Evolutionary conservation across 1,139 yeast species (phyloP).

Genomic region (Magnusiomyces fungicola): DNA sequence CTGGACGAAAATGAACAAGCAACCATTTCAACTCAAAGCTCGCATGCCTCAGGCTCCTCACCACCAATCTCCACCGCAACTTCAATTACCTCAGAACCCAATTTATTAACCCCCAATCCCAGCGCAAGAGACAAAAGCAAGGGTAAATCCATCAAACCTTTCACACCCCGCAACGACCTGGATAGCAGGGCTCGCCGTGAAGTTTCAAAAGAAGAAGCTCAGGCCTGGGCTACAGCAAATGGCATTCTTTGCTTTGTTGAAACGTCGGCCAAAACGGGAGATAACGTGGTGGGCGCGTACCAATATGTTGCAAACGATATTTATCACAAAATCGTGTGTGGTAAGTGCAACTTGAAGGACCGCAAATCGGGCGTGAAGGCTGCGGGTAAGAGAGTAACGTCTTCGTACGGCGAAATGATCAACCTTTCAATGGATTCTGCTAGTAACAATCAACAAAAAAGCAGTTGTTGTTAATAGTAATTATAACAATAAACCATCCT

Average conservation of each 20-base stretch:
- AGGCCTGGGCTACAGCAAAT: slow-evolving; percentile 71
- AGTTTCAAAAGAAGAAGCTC: slow-evolving; percentile 73
- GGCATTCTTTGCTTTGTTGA: slow-evolving; percentile 87
- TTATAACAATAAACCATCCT: background rate
- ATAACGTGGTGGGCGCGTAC: slow-evolving; percentile 84
- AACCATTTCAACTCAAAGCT: background rate
- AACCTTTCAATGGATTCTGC: slow-evolving; percentile 21
- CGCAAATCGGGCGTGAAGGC: slow-evolving; percentile 27
- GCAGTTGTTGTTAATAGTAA: background rate
- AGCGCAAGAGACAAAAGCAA: slow-evolving; percentile 9
- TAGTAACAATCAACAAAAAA: background rate
- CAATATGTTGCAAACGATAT: slow-evolving; percentile 74
- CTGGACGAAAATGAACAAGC: background rate
- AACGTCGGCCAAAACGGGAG: slow-evolving; percentile 84
- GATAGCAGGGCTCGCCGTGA: slow-evolving; percentile 50
- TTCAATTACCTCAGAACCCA: too few relatives aligned
- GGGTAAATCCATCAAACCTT: background rate
- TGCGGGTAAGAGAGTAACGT: slow-evolving; percentile 14
- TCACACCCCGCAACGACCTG: background rate
- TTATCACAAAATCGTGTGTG: slow-evolving; percentile 30
- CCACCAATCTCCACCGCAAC: background rate
- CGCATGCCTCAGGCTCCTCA: background rate
- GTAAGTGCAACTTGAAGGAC: slow-evolving; percentile 29
- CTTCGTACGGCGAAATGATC: slow-evolving; percentile 16
- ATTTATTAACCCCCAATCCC: too few relatives aligned